Evolutionary conservation across 2,329 filamentous ascomycete species (phyloP).

Genomic region (Colletotrichum eremochloae): DNA sequence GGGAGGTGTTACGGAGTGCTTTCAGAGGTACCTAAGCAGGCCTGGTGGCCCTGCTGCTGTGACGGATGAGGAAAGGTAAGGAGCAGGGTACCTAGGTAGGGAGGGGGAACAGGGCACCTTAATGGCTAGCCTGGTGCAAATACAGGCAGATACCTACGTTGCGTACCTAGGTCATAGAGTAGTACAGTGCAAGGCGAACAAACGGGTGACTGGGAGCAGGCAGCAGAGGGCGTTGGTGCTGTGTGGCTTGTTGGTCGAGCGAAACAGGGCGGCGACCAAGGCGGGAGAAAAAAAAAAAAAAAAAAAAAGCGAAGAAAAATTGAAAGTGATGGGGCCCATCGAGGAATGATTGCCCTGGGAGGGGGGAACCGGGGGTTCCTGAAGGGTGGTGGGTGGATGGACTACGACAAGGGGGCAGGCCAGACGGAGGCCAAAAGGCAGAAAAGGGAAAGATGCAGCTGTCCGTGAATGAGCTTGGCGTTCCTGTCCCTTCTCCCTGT

Average conservation of each 20-base stretch:
- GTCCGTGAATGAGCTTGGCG: constrained; percentile 16
- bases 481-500: constrained; percentile 20
- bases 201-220: constrained; percentile 11
- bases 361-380: neutral
- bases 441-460: constrained; percentile 18
- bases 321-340: constrained; percentile 11
- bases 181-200: constrained; percentile 13
- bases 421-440: neutral
- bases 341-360: constrained; percentile 2
- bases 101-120: neutral
- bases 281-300: neutral
- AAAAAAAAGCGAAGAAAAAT: no score
- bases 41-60: constrained; percentile 5
- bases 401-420: neutral
- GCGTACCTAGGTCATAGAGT: neutral
- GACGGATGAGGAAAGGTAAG: constrained; percentile 2
- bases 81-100: neutral
- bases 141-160: neutral
- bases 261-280: constrained; percentile 2
- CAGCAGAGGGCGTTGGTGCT: neutral
- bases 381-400: constrained; percentile 1
- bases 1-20: constrained; percentile 7
- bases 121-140: neutral
- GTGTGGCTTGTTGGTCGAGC: neutral
- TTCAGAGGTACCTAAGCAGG: neutral